Conservation (phyloP, 495 filamentous ascomycete species). For the Penicillium psychrofluorescens region DNA sequence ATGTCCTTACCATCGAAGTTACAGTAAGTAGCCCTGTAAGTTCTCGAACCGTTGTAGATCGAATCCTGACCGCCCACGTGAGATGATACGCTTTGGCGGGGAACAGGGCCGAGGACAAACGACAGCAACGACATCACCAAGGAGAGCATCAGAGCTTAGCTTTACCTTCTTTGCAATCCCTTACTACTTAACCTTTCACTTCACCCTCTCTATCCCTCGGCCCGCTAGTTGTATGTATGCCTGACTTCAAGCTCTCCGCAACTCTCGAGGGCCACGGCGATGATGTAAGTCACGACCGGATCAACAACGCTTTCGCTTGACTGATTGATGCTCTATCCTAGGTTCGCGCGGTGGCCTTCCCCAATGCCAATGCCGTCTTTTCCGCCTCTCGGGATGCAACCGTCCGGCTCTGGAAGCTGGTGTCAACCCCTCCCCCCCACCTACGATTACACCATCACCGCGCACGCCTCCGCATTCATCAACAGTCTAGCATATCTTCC, state of each 20-base stretch:
- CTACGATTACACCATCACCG: conserved; percentile 69
- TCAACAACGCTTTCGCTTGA: conserved; percentile 1
- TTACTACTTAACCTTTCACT: background rate
- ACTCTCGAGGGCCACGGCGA: conserved; percentile 72
- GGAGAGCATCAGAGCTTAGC: background rate
- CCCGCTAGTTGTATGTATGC: conserved; percentile 38
- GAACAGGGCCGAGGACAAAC: conserved; percentile 17
- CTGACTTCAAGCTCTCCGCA: conserved; percentile 75
- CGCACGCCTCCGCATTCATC: conserved; percentile 72
- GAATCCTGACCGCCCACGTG: conserved; percentile 26
- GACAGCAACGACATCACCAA: conserved; percentile 13
- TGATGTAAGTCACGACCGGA: conserved; percentile 55
- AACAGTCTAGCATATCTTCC: conserved; percentile 75
- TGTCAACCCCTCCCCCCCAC: conserved; percentile 54
- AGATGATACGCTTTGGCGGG: conserved; percentile 25
- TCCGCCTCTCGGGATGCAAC: conserved; percentile 89
- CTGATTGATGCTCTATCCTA: conserved; percentile 21
- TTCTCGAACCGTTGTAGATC: conserved; percentile 23
- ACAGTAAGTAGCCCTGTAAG: background rate
- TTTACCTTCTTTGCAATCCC: background rate
- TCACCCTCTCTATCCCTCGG: background rate
- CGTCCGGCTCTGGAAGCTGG: conserved; percentile 76
- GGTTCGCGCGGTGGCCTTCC: conserved; percentile 86
- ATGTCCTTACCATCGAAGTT: background rate
- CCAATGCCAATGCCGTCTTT: conserved; percentile 60